phyloP scores from a whole-genome alignment of 2,329 filamentous ascomycete species.

The Aureobasidium sp. region DNA sequence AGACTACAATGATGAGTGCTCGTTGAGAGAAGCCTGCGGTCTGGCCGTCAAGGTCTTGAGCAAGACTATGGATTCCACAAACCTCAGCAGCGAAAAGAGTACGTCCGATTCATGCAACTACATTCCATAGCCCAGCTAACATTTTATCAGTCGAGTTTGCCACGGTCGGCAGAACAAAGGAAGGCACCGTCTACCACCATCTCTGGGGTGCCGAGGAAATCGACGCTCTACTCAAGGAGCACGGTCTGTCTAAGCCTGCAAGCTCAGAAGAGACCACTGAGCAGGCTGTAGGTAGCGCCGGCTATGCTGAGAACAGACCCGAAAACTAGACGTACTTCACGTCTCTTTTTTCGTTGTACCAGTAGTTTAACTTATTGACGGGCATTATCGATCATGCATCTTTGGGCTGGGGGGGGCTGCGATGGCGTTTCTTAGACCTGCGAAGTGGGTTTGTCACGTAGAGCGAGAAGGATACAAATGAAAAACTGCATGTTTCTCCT shows the following conservation, averaged over 20 bases:
- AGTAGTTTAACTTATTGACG: conserved; percentile 8
- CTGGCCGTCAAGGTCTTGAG: conserved; percentile 98
- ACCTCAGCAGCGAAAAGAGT: conserved; percentile 99
- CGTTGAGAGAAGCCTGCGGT: conserved; percentile 89
- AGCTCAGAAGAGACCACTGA: conserved; percentile 16
- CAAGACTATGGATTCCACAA: conserved; percentile 99
- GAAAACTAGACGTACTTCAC: conserved; percentile 16
- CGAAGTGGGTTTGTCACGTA: conserved; percentile 14
- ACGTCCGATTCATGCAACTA: conserved; percentile 27
- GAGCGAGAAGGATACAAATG: neutral
- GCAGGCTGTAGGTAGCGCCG: conserved; percentile 17
- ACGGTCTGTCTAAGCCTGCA: conserved; percentile 54
- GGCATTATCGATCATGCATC: conserved; percentile 14
- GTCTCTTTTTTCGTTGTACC: conserved; percentile 8
- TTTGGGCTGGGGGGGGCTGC: conserved; percentile 3
- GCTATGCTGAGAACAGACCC: conserved; percentile 19
- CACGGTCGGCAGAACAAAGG: conserved; percentile 89
- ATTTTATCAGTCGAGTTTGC: conserved; percentile 77
- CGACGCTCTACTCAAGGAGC: conserved; percentile 85
- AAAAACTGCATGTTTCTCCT: conserved; percentile 3
- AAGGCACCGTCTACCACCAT: conserved; percentile 96
- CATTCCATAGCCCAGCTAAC: neutral
- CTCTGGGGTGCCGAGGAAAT: conserved; percentile 97
- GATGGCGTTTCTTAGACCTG: conserved; percentile 15
- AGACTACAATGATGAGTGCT: conserved; percentile 98